These are phyloP conservation scores for Zoysia matrella DNA, from an alignment of 202 grass and related monocot genomes.

Conservation along the genomic window DNA sequence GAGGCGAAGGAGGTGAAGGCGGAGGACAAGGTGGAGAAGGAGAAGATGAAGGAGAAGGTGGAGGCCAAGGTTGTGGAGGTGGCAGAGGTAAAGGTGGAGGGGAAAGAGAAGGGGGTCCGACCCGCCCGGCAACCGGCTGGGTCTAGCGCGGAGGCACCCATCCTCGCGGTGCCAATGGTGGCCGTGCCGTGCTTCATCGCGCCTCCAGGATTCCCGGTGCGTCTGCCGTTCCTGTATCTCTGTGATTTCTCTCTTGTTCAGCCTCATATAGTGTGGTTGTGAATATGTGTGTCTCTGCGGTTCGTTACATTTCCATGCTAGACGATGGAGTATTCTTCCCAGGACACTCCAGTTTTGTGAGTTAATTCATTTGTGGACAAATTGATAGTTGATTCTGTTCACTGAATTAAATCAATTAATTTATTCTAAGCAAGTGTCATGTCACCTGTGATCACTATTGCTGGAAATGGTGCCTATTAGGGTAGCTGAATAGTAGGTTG, in stretches of 20 bases:
- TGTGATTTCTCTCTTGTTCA: background rate
- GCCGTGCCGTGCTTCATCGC: slow-evolving; percentile 70
- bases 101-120: slow-evolving; percentile 48
- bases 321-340: background rate
- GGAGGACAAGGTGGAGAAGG: background rate
- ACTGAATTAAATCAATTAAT: background rate
- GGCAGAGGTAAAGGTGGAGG: slow-evolving; percentile 50
- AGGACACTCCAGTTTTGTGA: background rate
- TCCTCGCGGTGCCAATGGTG: slow-evolving; percentile 63
- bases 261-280: background rate
- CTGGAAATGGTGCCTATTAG: slow-evolving; percentile 1
- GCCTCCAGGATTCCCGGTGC: slow-evolving; percentile 39
- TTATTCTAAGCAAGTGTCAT: background rate
- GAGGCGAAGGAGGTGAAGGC: background rate
- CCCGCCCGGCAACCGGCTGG: slow-evolving; percentile 21
- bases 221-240: slow-evolving; percentile 1
- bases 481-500: background rate
- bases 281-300: background rate
- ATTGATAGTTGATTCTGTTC: background rate
- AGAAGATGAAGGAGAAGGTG: background rate
- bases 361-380: background rate
- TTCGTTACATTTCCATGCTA: background rate
- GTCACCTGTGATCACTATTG: background rate
- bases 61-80: background rate
- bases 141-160: slow-evolving; percentile 40